These are phyloP conservation scores for Diutina mesorugosa DNA, from an alignment of 1,139 yeast species.

Conservation along the genomic window DNA sequence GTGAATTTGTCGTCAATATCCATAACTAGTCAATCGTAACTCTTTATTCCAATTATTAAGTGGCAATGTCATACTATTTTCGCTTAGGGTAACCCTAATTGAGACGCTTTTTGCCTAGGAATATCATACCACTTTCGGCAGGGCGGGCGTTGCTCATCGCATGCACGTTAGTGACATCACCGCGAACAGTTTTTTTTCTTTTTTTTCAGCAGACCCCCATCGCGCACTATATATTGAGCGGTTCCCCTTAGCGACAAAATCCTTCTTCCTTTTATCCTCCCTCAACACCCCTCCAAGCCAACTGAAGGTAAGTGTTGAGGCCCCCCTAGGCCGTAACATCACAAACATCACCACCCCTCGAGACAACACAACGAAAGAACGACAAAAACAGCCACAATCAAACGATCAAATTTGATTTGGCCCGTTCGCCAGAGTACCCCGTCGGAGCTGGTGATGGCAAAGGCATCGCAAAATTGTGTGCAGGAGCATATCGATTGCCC, in stretches of 20 bases:
- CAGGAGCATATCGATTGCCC: not conserved
- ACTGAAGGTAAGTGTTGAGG: slow-evolving; percentile 1
- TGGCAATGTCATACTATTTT: too few relatives aligned
- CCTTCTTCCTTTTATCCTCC: slow-evolving; percentile 1
- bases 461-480: not conserved
- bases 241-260: not conserved
- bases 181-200: not conserved
- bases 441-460: not conserved
- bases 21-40: too few relatives aligned
- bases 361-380: too few relatives aligned
- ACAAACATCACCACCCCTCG: not conserved
- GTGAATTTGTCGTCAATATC: too few relatives aligned
- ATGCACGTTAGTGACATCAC: slow-evolving; percentile 1
- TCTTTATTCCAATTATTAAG: too few relatives aligned
- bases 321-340: slow-evolving; percentile 1
- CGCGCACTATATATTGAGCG: not conserved
- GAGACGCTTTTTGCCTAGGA: not conserved
- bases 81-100: not conserved
- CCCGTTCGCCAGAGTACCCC: too few relatives aligned
- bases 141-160: not conserved
- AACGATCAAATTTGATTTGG: too few relatives aligned
- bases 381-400: too few relatives aligned
- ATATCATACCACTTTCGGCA: not conserved
- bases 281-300: slow-evolving; percentile 2
- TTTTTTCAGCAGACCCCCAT: not conserved